Evolutionary conservation across 306 rosid genomes (phyloP), one percentile per base, ranked within the genome.

Genomic region (Rubus idaeus): DNA sequence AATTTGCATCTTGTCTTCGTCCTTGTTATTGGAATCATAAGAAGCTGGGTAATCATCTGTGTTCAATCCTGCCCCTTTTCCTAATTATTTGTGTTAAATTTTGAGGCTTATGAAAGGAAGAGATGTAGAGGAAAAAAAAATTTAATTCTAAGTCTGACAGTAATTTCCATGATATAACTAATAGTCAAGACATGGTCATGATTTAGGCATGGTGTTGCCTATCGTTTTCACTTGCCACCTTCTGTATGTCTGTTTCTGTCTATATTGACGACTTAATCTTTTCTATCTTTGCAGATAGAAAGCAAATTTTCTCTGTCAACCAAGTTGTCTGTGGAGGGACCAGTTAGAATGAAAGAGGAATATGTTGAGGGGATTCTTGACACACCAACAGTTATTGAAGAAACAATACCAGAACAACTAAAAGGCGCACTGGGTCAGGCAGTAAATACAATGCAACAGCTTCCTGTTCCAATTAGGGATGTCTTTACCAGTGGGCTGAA

Each of bases 281-380:
- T 23, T 76, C 20, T 58, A 79, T 20, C 20, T 41, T 69, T 83
- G 88, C 88, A 95, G 99, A 86, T 95, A 52, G 97, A 95, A 80
- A 87, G 79, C 91, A 91, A 82, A 80, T 41, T 92, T 77, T 71
- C 73, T 75, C 85, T 95, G 75, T 87, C 91, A 74, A 84, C 90
- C 76, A 92, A 78, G 87, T 84, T 95, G 78, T 71, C 89, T 44
- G 93, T 95, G 70, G 99, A 95, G 85, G 99, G 99, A 21, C 94
- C 99, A 45, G 90, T 95, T 84, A 89, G 99, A 75, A 71, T 95
- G 92, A 95, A 87, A 85, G 99, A 92, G 90, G 97, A 92, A 84
- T 92, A 87, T 79, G 89, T 82, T 68, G 99, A 95, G 83, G 97
- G 96, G 81, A 69, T 84, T 83, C 74, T 92, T 23, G 97, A 87